Evolutionary conservation across 2,329 filamentous ascomycete species (phyloP), one percentile per base, ranked within the genome.

Genomic region (Fusarium sp.): DNA sequence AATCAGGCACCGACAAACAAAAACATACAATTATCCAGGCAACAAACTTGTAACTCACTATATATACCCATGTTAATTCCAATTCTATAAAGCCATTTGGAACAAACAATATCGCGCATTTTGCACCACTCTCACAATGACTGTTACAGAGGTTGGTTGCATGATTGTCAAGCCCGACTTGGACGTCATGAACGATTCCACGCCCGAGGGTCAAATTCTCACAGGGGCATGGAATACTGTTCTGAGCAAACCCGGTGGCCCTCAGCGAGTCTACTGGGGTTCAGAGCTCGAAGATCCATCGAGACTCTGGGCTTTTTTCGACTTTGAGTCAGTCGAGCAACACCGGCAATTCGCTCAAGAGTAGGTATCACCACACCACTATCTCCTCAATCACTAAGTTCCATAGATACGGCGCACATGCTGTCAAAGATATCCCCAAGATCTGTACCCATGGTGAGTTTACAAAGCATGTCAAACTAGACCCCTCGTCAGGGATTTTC

Each of bases 301-400:
- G 0, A 65, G 40, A 8, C 1, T 67, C 6, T 67, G 63, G 63
- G 34, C 30, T 10, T 65, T 67, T 23, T 67, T 67, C 14, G 63
- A 67, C 24, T 67, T 54, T 28, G 56, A 47, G 8, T 62, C 63
- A 0, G 17, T 65, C 2, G 50, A 62, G 6, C 63, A 67, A 17
- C 62, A 67, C 15, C 19, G 24, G 0, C 19, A 1, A 1, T 67
- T 67, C 12, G 63, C 63, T 2, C n/a, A 43, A 12, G 34, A 44
- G 63, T 62, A 24, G 40, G 56, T 50, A 7, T 8, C 11, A 6
- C 26, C 8, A 6, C 7, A 6, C 10, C 15, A 9, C 15, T 10
- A 8, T 36, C 2, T 4, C 2, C 6, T 10, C 1, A 19, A 5
- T 4, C 19, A 34, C 28, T 53, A 7, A 57, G 6, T 4, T 2